Evolutionary conservation across 768 basidiomycete species (phyloP), one percentile per base, ranked within the genome.

Genomic region (Gyrodon lividus): DNA sequence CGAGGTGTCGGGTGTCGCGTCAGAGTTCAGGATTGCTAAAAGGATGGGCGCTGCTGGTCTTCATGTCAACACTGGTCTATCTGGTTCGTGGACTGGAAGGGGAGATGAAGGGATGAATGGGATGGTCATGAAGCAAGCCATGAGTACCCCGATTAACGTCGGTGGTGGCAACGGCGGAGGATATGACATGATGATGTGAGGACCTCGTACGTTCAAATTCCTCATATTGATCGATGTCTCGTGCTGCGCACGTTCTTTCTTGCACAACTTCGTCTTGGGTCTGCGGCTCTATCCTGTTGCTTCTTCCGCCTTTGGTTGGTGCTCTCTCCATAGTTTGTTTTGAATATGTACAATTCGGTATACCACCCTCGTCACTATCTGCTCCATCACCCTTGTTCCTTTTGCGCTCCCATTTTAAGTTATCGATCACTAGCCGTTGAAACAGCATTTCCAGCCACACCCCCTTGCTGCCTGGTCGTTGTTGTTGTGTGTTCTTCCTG

Each of bases 141-240:
- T 72, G 57, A 59, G 62, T 42, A 57, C 63, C 19, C 66, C 75
- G 9, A 73, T 77, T 54, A 71, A 69, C 42, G 65, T 74, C 28
- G 70, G 72, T 46, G 70, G 69, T 43, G 63, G 73, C 48, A 73
- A 69, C 53, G 60, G 55, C 47, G 67, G 66, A 37, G 73, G 67
- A 51, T 76, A 73, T 64, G 65, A 66, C 28, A 60, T 72, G 52
- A 74, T 77, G 69, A 58, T 77, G 57, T 70, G 52, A 68, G 31
- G 39, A 34, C 31, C 26, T 43, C 45, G 47, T 53, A 14, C 51
- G 52, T 57, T 52, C 46, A 30, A 13, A 37, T 30, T 19, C 13
- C 23, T 31, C 30, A 9, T 35, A 12, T 48, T 7, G 17, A n/a
- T 51, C 44, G 35, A 39, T 42, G 44, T 44, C 43, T 45, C 48